Evolutionary conservation across 306 rosid species (phyloP), one percentile per base, ranked within the genome.

Genomic region (Pyrus pyrifolia): DNA sequence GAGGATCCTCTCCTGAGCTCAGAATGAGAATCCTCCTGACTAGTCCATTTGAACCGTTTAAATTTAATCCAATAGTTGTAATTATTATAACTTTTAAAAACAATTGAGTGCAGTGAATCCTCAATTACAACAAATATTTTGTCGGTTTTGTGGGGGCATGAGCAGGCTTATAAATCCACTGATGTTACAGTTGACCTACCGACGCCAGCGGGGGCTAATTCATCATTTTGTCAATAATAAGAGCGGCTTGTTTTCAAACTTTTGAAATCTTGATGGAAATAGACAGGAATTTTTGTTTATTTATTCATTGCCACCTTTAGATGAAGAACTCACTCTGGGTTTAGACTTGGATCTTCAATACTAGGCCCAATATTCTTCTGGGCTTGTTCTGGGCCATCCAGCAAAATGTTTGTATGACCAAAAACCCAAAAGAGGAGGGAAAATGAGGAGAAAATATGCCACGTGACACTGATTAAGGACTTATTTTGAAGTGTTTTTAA

Each of bases 191-290:
- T 19, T 7, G 11, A 22, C 67, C 63, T 1, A 58, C 55, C 57
- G 53, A 23, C 57, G 17, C 67, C 77, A 23, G 42, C 30, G 70
- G 61, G 33, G 30, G 45, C 35, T 14, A 61, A 30, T 66, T 23
- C 60, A 13, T 52, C 35, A 60, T 72, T 51, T 75, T 60, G 55
- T 73, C 85, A 67, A 72, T 40, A 23, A 58, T 30, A 35, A 38
- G 11, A 17, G 64, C 3, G 23, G 30, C 3, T 59, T 29, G 35
- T 29, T 6, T 30, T 63, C 3, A 63, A 6, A 63, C 60, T 8
- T 17, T 30, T 23, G 8, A 29, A 30, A 15, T 30, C 22, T 30
- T 27, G 6, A 63, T 63, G 6, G 18, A 17, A 63, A 29, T 63
- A 13, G 68, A 63, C 21, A 63, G 4, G 33, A 11, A 23, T 11